phyloP scores from a whole-genome alignment of 495 filamentous ascomycete genomes.

The Lepidopterella palustris region DNA sequence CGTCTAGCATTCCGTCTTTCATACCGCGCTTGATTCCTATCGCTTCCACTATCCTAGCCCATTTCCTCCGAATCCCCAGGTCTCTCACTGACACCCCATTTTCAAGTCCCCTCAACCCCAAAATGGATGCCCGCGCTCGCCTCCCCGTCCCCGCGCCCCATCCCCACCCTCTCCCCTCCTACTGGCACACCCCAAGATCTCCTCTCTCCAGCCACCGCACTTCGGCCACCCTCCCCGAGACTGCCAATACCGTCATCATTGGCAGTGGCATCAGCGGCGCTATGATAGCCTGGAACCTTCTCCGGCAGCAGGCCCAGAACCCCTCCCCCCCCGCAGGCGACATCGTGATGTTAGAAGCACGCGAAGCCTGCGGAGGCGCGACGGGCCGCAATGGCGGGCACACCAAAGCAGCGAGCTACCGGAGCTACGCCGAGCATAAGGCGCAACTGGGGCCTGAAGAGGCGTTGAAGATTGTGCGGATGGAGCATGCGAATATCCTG shows the following conservation, averaged over 20 bases:
- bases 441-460: constrained; percentile 36
- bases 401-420: constrained; percentile 58
- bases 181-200: constrained; percentile 64
- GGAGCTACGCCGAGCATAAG: constrained; percentile 44
- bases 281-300: constrained; percentile 51
- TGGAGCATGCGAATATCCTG: constrained; percentile 53
- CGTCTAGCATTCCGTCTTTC: too few species aligned
- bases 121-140: constrained; percentile 18
- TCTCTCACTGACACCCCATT: neutral
- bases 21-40: too few species aligned
- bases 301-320: constrained; percentile 33
- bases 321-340: neutral
- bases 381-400: constrained; percentile 61
- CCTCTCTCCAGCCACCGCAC: constrained; percentile 49
- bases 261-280: constrained; percentile 67
- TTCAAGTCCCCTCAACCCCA: neutral
- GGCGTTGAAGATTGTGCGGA: constrained; percentile 49
- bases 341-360: constrained; percentile 55
- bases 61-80: neutral
- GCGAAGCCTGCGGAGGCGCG: constrained; percentile 51
- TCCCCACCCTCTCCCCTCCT: constrained; percentile 55
- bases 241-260: constrained; percentile 55
- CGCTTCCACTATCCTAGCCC: too few species aligned
- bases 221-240: constrained; percentile 40
- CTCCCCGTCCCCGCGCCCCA: constrained; percentile 26